phyloP scores from a whole-genome alignment of 768 basidiomycete species.

The Termitomyces sp. region DNA sequence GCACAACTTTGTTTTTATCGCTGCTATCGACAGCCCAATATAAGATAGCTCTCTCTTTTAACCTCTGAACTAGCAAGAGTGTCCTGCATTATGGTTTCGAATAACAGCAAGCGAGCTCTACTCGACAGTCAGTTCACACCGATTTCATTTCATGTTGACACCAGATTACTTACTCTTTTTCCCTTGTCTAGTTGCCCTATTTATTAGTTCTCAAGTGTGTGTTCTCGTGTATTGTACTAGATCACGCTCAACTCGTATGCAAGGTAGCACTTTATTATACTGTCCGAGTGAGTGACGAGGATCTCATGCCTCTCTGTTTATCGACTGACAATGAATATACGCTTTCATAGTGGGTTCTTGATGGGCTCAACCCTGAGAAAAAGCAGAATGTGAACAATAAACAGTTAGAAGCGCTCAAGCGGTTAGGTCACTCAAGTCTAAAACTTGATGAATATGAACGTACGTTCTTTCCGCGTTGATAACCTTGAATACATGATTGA shows the following conservation, averaged over 20 bases:
- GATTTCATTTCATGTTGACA: not conserved
- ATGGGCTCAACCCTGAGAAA: conserved; percentile 43
- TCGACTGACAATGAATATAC: not conserved
- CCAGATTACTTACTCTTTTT: conserved; percentile 3
- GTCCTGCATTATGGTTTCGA: conserved; percentile 9
- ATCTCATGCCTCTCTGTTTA: not conserved
- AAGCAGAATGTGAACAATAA: conserved; percentile 64
- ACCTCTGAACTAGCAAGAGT: not conserved
- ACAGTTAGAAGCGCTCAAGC: conserved; percentile 63
- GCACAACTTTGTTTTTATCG: not conserved
- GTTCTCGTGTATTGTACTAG: conserved; percentile 4
- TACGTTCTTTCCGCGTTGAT: conserved; percentile 27
- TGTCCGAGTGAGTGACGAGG: conserved; percentile 44
- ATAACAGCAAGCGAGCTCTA: conserved; percentile 14
- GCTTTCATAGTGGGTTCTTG: conserved; percentile 58
- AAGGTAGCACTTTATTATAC: conserved; percentile 81
- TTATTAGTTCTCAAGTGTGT: conserved; percentile 46
- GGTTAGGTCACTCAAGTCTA: conserved; percentile 64
- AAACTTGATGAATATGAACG: conserved; percentile 90
- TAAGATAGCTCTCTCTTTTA: too few species aligned
- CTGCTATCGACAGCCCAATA: not conserved
- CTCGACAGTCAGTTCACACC: conserved; percentile 13
- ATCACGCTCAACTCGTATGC: conserved; percentile 18
- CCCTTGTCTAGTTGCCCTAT: conserved; percentile 37
- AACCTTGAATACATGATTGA: not conserved